Evolutionary conservation across 305 asterid species (phyloP).

Genomic region (Euphrasia arctica): DNA sequence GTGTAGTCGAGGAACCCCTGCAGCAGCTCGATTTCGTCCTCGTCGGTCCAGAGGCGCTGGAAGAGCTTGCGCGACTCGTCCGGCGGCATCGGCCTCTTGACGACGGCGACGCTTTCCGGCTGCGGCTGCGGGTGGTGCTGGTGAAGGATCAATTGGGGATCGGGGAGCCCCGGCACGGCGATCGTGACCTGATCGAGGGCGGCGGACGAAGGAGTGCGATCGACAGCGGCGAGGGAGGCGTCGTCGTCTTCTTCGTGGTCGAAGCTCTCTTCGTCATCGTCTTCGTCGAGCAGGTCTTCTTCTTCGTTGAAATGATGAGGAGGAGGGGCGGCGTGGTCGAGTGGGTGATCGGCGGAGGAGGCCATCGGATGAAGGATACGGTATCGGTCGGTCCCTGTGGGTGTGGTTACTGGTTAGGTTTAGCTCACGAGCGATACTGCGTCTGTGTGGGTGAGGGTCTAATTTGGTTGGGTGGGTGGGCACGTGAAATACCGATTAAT

Average conservation of each 20-base stretch:
- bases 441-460: not conserved
- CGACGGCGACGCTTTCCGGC: slow-evolving; percentile 29
- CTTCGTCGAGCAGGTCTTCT: slow-evolving; percentile 57
- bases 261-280: slow-evolving; percentile 44
- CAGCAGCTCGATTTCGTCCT: slow-evolving; percentile 88
- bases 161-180: slow-evolving; percentile 48
- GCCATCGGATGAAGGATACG: slow-evolving; percentile 42
- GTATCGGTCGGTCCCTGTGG: not conserved
- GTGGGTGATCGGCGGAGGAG: slow-evolving; percentile 50
- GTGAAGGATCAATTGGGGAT: slow-evolving; percentile 27
- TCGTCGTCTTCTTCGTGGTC: slow-evolving; percentile 62
- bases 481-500: not conserved
- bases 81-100: slow-evolving; percentile 46
- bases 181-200: slow-evolving; percentile 43
- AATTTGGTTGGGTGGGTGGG: not conserved
- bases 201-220: slow-evolving; percentile 38
- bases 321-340: slow-evolving; percentile 30
- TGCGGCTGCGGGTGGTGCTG: slow-evolving; percentile 17
- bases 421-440: not conserved
- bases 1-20: slow-evolving; percentile 92
- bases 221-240: slow-evolving; percentile 48
- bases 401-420: slow-evolving; percentile 1
- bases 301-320: slow-evolving; percentile 52
- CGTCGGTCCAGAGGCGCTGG: slow-evolving; percentile 96
- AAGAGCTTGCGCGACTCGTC: slow-evolving; percentile 86